Conservation (phyloP, 176 grass and related monocot species). For the Oryza glumipatula region DNA sequence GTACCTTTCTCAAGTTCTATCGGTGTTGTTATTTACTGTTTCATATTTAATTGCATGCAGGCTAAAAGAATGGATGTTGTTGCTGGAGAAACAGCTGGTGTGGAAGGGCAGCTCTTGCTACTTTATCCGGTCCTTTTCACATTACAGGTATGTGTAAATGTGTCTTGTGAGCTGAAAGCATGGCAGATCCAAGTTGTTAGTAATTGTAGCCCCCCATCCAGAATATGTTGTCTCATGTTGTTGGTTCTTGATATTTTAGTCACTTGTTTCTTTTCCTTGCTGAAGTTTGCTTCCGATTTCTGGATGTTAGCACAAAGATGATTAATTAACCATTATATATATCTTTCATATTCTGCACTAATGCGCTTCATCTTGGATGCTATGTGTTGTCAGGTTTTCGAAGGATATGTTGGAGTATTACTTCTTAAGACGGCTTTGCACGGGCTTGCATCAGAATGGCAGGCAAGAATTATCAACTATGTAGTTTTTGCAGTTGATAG, state of each 20-base stretch:
- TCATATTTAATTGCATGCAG: conserved; percentile 37
- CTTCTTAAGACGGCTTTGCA: conserved; percentile 69
- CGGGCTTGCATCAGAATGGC: conserved; percentile 63
- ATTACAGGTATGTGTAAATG: conserved; percentile 57
- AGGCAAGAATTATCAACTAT: conserved; percentile 49
- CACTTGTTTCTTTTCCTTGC: background rate
- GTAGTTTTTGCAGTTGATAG: background rate
- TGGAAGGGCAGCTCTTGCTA: conserved; percentile 74
- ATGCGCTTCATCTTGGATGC: conserved; percentile 27
- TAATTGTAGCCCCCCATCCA: conserved; percentile 9
- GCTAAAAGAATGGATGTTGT: conserved; percentile 94
- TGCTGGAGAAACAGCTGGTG: conserved; percentile 78
- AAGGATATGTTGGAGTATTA: conserved; percentile 73
- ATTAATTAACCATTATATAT: background rate
- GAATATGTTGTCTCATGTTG: background rate
- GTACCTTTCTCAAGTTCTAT: background rate
- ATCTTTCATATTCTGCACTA: background rate
- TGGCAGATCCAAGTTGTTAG: background rate
- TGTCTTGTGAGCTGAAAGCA: background rate
- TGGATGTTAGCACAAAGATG: background rate
- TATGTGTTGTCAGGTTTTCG: conserved; percentile 64
- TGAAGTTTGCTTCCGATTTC: background rate
- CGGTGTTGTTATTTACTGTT: background rate
- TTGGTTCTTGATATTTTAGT: conserved; percentile 11
- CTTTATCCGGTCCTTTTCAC: conserved; percentile 78